Conservation (phyloP, 2,329 filamentous ascomycete genomes). For the Teratosphaeria epicoccoides region DNA sequence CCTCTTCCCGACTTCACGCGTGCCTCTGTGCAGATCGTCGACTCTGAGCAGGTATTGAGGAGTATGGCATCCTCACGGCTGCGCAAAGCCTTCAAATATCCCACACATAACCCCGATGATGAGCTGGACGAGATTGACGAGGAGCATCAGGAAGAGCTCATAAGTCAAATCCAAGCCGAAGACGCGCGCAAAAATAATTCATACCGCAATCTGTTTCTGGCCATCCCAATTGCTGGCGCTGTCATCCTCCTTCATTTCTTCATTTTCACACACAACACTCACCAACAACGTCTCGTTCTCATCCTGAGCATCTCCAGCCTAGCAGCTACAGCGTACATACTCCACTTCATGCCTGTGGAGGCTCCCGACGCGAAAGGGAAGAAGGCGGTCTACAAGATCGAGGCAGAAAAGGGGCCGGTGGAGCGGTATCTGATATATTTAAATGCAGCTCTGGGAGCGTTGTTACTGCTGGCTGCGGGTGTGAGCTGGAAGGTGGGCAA, state of each 20-base stretch:
- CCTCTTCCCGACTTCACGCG: too few relatives aligned
- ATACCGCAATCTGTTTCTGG: constrained; percentile 41
- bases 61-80: constrained; percentile 47
- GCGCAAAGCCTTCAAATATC: constrained; percentile 69
- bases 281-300: constrained; percentile 34
- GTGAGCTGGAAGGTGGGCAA: constrained; percentile 25
- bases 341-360: constrained; percentile 35
- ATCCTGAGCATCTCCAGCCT: constrained; percentile 55
- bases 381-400: constrained; percentile 19
- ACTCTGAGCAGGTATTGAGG: not conserved
- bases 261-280: constrained; percentile 32
- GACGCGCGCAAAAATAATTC: constrained; percentile 34
- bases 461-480: constrained; percentile 42
- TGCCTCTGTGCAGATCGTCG: not conserved
- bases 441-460: constrained; percentile 46
- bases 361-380: constrained; percentile 37
- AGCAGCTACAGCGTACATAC: constrained; percentile 49
- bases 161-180: constrained; percentile 42
- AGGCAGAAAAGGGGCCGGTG: constrained; percentile 37
- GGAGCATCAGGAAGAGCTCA: constrained; percentile 58
- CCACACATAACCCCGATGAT: constrained; percentile 47
- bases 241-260: constrained; percentile 44
- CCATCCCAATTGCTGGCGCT: constrained; percentile 47
- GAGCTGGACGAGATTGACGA: constrained; percentile 57
- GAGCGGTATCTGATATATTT: constrained; percentile 49